These are phyloP conservation scores for Scenedesmus sp. DNA, from an alignment of 163 green algal genomes.

Conservation along the genomic window DNA sequence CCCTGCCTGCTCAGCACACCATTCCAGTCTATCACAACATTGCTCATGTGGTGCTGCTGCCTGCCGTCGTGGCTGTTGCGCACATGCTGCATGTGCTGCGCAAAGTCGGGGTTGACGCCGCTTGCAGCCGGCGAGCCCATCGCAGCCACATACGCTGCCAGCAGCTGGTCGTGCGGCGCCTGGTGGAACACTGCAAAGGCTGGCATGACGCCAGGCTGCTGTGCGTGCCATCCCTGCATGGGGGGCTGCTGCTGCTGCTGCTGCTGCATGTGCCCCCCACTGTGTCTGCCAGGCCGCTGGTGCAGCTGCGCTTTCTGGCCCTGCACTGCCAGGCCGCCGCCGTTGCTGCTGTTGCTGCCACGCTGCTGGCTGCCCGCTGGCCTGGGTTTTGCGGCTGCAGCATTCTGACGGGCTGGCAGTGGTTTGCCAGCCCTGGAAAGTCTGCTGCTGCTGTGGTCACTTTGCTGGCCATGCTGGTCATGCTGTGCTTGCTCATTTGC, in stretches of 20 bases:
- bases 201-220: not conserved
- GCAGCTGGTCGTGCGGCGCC: slow-evolving; percentile 29
- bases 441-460: not conserved
- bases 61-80: not conserved
- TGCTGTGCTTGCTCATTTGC: not conserved
- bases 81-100: slow-evolving; percentile 5
- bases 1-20: slow-evolving; percentile 32
- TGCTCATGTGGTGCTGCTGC: slow-evolving; percentile 5
- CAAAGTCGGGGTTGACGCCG: not conserved
- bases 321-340: not conserved
- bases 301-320: slow-evolving; percentile 34
- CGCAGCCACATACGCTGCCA: slow-evolving; percentile 30
- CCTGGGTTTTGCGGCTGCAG: not conserved
- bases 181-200: not conserved
- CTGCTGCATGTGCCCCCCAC: not conserved
- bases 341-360: not conserved
- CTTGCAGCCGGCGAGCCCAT: slow-evolving; percentile 13
- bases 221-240: not conserved
- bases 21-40: slow-evolving; percentile 30
- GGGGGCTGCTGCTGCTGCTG: not conserved
- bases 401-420: not conserved
- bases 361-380: not conserved
- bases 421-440: not conserved
- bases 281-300: not conserved
- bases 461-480: not conserved